Conservation (phyloP, 2,329 filamentous ascomycete species). For the Triangularia setosa region DNA sequence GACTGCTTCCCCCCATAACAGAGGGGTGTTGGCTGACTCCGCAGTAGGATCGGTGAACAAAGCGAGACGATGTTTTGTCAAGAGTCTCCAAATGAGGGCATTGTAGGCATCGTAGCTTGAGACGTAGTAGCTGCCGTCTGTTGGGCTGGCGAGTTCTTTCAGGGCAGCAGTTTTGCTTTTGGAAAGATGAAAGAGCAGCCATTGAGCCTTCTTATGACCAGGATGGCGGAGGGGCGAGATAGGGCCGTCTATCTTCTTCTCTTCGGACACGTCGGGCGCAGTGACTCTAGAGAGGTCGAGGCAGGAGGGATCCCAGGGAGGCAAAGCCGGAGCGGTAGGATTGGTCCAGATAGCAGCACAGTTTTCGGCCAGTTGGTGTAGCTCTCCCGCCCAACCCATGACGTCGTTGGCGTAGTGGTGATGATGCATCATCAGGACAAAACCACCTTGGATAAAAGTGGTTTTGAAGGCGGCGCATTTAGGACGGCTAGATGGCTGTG, state of each 20-base stretch:
- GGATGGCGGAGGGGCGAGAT: neutral
- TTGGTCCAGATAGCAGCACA: constrained; percentile 32
- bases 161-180: constrained; percentile 41
- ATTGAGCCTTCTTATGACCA: constrained; percentile 23
- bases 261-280: neutral
- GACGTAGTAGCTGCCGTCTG: constrained; percentile 33
- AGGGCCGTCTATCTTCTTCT: constrained; percentile 5
- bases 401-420: constrained; percentile 42
- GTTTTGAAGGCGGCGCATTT: constrained; percentile 36
- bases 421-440: constrained; percentile 39
- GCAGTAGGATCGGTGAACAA: constrained; percentile 27
- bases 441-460: constrained; percentile 38
- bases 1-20: constrained; percentile 36
- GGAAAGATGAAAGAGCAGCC: constrained; percentile 41
- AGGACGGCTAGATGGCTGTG: constrained; percentile 32
- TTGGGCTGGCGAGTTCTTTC: constrained; percentile 33
- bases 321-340: constrained; percentile 22
- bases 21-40: constrained; percentile 21
- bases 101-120: constrained; percentile 40
- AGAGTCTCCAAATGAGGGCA: constrained; percentile 36
- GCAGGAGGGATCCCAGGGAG: constrained; percentile 35
- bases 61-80: constrained; percentile 31
- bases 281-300: constrained; percentile 34
- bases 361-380: constrained; percentile 40
- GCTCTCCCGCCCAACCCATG: constrained; percentile 37